These are phyloP conservation scores for Trichosporon sp. DNA, from an alignment of 1,284 basidiomycete genomes.

Conservation along the genomic window DNA sequence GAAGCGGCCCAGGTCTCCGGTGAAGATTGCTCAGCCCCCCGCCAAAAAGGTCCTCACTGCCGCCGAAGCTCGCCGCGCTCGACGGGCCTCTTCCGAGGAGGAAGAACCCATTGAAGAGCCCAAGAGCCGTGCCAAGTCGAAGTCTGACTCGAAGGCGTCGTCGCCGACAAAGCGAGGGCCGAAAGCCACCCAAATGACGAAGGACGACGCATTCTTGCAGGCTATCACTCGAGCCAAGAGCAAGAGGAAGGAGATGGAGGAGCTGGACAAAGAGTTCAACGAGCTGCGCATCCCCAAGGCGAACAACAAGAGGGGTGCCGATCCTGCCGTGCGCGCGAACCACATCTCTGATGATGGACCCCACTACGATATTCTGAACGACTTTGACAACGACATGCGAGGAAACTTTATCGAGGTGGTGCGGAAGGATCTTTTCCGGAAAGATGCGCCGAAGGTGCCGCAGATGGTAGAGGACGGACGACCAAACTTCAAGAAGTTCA, in stretches of 20 bases:
- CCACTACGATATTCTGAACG: conserved; percentile 62
- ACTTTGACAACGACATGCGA: conserved; percentile 72
- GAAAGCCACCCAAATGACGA: conserved; percentile 33
- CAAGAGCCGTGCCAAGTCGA: not conserved
- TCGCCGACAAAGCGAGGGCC: conserved; percentile 19
- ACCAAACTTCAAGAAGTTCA: conserved; percentile 85
- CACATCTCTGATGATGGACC: conserved; percentile 22
- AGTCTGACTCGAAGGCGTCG: not conserved
- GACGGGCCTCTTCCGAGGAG: conserved; percentile 25
- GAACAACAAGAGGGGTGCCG: conserved; percentile 56
- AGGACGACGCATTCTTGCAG: conserved; percentile 51
- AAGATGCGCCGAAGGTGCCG: conserved; percentile 56
- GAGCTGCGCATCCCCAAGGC: conserved; percentile 74
- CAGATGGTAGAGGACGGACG: conserved; percentile 60
- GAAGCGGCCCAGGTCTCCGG: not conserved
- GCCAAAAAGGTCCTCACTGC: not conserved
- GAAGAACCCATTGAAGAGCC: conserved; percentile 35
- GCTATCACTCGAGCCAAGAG: conserved; percentile 43
- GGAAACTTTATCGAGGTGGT: conserved; percentile 86
- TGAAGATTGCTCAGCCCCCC: not conserved
- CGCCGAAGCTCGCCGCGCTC: not conserved
- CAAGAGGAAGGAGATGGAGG: conserved; percentile 58
- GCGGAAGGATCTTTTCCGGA: conserved; percentile 51
- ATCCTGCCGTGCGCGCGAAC: conserved; percentile 22
- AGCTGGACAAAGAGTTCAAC: conserved; percentile 81